A percentile compares a stretch with the other conserved stretches of the same genome.
phyloP scores from a whole-genome alignment of 2,329 filamentous ascomycete genomes.

The Davidsoniella australis region DNA sequence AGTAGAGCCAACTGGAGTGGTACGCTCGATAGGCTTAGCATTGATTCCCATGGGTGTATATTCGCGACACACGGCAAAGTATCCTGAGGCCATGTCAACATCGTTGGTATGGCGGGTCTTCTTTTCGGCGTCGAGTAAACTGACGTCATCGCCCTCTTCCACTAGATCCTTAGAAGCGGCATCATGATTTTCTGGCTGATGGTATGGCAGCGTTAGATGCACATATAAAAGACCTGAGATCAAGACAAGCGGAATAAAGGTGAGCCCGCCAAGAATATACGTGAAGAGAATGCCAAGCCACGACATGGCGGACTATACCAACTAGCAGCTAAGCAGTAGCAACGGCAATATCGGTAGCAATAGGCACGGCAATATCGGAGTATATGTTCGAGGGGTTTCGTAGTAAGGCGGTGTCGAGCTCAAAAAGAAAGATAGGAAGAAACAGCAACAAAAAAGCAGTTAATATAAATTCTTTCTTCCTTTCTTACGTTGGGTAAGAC shows the following conservation, averaged over 20 bases:
- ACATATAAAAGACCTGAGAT: slow-evolving; percentile 44
- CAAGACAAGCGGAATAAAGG: slow-evolving; percentile 63
- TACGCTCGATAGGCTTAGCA: slow-evolving; percentile 76
- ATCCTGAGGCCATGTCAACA: slow-evolving; percentile 69
- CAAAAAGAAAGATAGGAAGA: too few relatives aligned
- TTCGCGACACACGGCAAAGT: slow-evolving; percentile 88
- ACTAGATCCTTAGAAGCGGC: slow-evolving; percentile 24
- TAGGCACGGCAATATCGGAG: too few relatives aligned
- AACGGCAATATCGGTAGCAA: too few relatives aligned
- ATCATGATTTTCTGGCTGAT: slow-evolving; percentile 16
- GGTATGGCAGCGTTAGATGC: slow-evolving; percentile 48
- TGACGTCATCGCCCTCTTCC: slow-evolving; percentile 46
- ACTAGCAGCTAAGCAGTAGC: too few relatives aligned
- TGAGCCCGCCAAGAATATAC: slow-evolving; percentile 76
- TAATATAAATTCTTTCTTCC: too few relatives aligned
- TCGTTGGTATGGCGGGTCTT: slow-evolving; percentile 33
- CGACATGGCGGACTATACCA: slow-evolving; percentile 24
- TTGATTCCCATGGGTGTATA: slow-evolving; percentile 85
- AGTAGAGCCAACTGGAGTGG: slow-evolving; percentile 58
- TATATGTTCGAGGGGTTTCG: too few relatives aligned
- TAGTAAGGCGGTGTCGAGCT: too few relatives aligned
- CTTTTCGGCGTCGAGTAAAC: slow-evolving; percentile 43
- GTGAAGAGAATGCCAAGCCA: slow-evolving; percentile 47
- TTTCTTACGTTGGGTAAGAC: too few relatives aligned
- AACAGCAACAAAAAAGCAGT: too few relatives aligned